Conservation (phyloP, 208 protist genomes). For the Leishmania arabica region DNA sequence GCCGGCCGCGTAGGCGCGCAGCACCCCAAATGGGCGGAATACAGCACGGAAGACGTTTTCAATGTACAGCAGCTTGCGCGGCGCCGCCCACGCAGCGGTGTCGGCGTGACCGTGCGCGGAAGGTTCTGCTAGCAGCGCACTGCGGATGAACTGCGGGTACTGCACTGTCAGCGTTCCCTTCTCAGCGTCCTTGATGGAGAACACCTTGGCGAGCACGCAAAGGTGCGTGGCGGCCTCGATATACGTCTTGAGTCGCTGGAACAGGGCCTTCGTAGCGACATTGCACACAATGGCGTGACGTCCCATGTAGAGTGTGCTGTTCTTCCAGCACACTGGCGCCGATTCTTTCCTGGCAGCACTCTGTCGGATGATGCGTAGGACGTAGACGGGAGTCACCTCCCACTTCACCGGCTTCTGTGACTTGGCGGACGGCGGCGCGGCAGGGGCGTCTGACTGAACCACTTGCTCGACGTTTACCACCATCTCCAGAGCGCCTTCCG, state of each 20-base stretch:
- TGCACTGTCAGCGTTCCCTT: conserved; percentile 32
- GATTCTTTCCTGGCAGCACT: conserved; percentile 21
- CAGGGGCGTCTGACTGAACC: background rate
- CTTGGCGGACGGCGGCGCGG: background rate
- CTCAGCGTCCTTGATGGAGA: conserved; percentile 29
- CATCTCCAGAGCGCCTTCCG: conserved; percentile 11
- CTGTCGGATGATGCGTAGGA: conserved; percentile 42
- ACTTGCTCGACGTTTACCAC: conserved; percentile 28
- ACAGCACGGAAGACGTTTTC: conserved; percentile 46
- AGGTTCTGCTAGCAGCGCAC: conserved; percentile 32
- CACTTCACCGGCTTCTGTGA: conserved; percentile 11
- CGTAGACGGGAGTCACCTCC: conserved; percentile 34
- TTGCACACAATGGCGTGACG: conserved; percentile 35
- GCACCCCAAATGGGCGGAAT: conserved; percentile 31
- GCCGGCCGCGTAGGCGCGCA: conserved; percentile 36
- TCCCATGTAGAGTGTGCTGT: conserved; percentile 46
- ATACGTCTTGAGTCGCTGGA: conserved; percentile 56
- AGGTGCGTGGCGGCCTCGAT: conserved; percentile 64
- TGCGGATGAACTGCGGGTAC: conserved; percentile 60
- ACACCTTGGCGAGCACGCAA: conserved; percentile 51
- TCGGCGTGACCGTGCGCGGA: background rate
- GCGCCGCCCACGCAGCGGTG: background rate
- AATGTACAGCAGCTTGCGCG: conserved; percentile 42
- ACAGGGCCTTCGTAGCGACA: conserved; percentile 30
- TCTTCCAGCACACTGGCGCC: conserved; percentile 31